phyloP scores from a whole-genome alignment of 2,329 filamentous ascomycete genomes.

The Colletotrichum sidae region DNA sequence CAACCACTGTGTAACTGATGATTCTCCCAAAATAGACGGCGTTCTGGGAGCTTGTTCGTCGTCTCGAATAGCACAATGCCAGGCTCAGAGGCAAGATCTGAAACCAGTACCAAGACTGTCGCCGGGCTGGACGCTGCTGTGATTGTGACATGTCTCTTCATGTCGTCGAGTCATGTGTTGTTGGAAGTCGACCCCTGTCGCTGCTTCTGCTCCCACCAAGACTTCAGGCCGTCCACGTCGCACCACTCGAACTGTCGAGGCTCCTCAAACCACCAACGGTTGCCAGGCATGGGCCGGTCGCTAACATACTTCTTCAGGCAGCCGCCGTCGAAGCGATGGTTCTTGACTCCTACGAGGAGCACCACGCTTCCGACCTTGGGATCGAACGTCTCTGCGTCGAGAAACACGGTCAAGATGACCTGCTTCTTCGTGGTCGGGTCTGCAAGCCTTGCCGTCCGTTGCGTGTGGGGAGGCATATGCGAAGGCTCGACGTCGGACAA shows the following conservation, averaged over 20 bases:
- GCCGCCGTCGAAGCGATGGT: constrained; percentile 64
- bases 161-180: constrained; percentile 15
- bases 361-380: constrained; percentile 62
- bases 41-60: no score
- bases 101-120: constrained; percentile 19
- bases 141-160: background rate
- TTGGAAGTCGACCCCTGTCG: constrained; percentile 8
- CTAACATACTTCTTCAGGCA: constrained; percentile 59
- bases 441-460: constrained; percentile 62
- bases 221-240: constrained; percentile 56
- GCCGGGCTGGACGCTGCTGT: background rate
- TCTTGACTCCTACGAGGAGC: constrained; percentile 66
- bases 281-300: constrained; percentile 48
- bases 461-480: constrained; percentile 60
- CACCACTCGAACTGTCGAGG: constrained; percentile 62
- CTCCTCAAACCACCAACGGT: constrained; percentile 64
- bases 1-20: no score
- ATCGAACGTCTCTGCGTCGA: constrained; percentile 61
- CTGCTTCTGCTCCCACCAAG: constrained; percentile 54
- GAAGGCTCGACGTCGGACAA: constrained; percentile 62
- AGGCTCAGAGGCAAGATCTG: background rate
- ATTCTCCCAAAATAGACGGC: no score
- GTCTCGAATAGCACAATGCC: background rate
- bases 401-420: constrained; percentile 65
- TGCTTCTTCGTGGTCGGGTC: constrained; percentile 65